Conservation (phyloP, 1,284 basidiomycete species). For the Calocybe gambosa region DNA sequence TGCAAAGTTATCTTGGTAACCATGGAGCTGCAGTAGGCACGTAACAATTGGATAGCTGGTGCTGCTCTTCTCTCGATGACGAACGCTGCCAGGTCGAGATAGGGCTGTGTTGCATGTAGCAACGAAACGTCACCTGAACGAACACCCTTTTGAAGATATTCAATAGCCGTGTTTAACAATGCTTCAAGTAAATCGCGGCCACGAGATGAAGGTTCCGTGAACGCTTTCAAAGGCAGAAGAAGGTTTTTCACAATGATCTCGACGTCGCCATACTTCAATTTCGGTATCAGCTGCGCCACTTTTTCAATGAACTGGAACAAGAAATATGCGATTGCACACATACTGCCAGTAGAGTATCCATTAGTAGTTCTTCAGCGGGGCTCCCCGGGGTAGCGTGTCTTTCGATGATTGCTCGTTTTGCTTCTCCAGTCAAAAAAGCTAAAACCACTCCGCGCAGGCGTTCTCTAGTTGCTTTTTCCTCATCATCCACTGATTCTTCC, state of each 20-base stretch:
- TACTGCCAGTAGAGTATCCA: conserved; percentile 46
- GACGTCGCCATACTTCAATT: conserved; percentile 34
- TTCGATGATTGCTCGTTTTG: conserved; percentile 40
- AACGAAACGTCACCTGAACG: conserved; percentile 22
- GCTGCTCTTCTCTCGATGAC: conserved; percentile 38
- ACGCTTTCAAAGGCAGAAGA: conserved; percentile 44
- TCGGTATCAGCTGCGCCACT: conserved; percentile 43
- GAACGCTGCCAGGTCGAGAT: conserved; percentile 42
- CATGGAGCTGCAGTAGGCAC: conserved; percentile 44
- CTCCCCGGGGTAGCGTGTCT: conserved; percentile 39
- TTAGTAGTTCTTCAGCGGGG: conserved; percentile 42
- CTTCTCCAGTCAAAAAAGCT: conserved; percentile 50
- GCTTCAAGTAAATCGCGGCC: conserved; percentile 39
- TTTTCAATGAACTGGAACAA: neutral
- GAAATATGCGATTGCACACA: conserved; percentile 9
- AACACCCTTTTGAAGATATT: conserved; percentile 32
- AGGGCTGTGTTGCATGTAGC: conserved; percentile 34
- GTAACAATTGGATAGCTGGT: conserved; percentile 40
- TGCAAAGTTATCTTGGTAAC: conserved; percentile 42
- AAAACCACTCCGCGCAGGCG: conserved; percentile 53
- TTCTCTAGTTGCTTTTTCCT: conserved; percentile 53
- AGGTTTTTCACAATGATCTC: conserved; percentile 49
- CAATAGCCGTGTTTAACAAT: conserved; percentile 36
- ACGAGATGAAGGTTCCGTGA: conserved; percentile 28
- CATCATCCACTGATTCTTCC: conserved; percentile 47